Base-by-base conservation (phyloP, 2,329 filamentous ascomycete species). In the Hypoxylon sp. region DNA sequence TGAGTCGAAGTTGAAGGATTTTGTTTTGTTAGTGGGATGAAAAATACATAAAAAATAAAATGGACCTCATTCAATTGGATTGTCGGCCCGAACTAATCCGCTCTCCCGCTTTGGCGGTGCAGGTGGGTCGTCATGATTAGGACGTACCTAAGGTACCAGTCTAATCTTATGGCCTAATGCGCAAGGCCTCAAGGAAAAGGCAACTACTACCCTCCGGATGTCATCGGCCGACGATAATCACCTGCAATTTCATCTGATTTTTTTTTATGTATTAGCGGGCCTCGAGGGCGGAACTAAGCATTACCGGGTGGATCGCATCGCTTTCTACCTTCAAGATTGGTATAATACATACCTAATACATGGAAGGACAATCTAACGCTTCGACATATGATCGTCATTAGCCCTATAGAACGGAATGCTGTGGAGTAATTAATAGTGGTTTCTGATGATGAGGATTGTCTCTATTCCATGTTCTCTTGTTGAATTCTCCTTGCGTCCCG, bases 401-500 rank as follows among this genome's bases (percentile, higher is more conserved):
- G 23, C 49, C 21, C 50, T 55, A 46, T 43, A 51, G 17, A 34
- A 38, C 56, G 55, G 49, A 52, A 59, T 32, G 28, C 7, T 28
- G 30, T 56, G 30, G 48, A 58, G 43, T 51, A 63, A 51, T 51
- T 51, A 63, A 51, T 51, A 19, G 49, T 45, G 50, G 50, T 53
- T 48, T 58, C 34, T 60, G 41, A 60, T 49, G 56, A 63, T 63
- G 63, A 63, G n/a, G 52, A 63, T 61, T 58, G 48, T 64, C 60
- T 36, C 32, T 45, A 48, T 67, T 34, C 49, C 45, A 41, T 57
- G 38, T 60, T 38, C 25, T n/a, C 25, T n/a, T 45, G 30, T 25
- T 21, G 36, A 34, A 14, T 9, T 65, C 51, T 55, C 65, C 28
- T 62, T 56, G 17, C 38, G 38, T 61, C 36, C n/a, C 45, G 13